Base-by-base conservation (phyloP, 2,329 filamentous ascomycete species). In the Blastomyces emzantsi region DNA sequence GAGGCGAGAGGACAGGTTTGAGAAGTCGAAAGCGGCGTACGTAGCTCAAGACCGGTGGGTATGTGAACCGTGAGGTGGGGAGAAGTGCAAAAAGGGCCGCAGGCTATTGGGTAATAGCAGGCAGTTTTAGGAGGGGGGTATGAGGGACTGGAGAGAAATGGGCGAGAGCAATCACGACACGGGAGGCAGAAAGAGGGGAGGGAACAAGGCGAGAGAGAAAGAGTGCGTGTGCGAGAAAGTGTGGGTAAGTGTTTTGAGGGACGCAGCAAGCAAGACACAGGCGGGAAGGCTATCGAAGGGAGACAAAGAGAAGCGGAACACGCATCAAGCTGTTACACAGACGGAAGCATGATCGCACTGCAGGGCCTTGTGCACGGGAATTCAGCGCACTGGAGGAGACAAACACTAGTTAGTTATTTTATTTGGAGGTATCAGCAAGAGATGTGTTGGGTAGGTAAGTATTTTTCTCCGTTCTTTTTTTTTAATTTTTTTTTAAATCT, bases 291-390 rank as follows among this genome's bases (percentile, higher is more conserved):
- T 64, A 62, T 66, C 62, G 59, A 64, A 65, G 62, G 61, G 65
- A 66, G 66, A 69, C 68, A 68, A 67, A 70, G 68, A 68, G 68
- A 68, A 68, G 64, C 66, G 56, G 64, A 67, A 66, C 66, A 65
- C 63, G 64, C 65, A 64, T 65, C 63, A 64, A 67, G 64, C 62
- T 63, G 67, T 68, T 65, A 68, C 67, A 68, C 67, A 63, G 64
- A 68, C 65, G 67, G 65, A 65, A 68, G 66, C 67, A 66, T 67
- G 68, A 64, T 67, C 66, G 66, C 65, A 68, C 64, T 36, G 62
- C 64, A 66, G 64, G 51, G 52, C 52, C 15, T 56, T 55, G 52
- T 57, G 28, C 39, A 47, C 57, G 41, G 36, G 25, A 39, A 51
- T 57, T 57, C 52, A 57, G 61, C 33, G 52, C 33, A 45, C 52